Conservation (phyloP, 1,139 yeast genomes). For the Tardiomyces depauwii region DNA sequence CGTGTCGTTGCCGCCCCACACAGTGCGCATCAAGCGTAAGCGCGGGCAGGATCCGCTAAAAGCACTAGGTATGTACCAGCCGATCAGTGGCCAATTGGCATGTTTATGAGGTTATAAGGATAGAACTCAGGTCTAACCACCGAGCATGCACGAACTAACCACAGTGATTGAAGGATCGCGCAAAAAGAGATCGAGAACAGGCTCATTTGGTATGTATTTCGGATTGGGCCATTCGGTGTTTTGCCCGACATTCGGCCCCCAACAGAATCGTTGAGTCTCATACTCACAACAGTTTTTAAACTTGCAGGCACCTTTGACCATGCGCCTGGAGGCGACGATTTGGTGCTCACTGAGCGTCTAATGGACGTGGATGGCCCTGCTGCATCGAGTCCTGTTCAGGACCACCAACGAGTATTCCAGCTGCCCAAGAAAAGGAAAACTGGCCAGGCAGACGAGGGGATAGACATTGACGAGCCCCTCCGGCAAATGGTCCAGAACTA, state of each 20-base stretch:
- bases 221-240: neutral
- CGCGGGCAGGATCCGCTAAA: constrained; percentile 80
- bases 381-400: neutral
- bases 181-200: neutral
- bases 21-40: constrained; percentile 66
- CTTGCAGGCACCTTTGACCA: constrained; percentile 52
- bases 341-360: neutral
- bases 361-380: neutral
- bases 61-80: constrained; percentile 35
- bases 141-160: constrained; percentile 12
- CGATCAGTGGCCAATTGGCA: too few relatives aligned
- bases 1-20: neutral
- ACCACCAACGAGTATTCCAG: constrained; percentile 10
- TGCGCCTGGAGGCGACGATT: constrained; percentile 13
- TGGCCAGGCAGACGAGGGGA: neutral
- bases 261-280: neutral
- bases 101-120: constrained; percentile 4
- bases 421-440: constrained; percentile 7
- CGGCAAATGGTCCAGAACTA: neutral
- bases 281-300: constrained; percentile 34
- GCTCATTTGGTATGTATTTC: neutral
- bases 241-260: too few relatives aligned
- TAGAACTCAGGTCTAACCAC: too few relatives aligned
- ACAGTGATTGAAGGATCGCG: constrained; percentile 7
- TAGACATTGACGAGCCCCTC: neutral